Base-by-base conservation (phyloP, 1,139 yeast species). In the Candida pseudoviswanathii region DNA sequence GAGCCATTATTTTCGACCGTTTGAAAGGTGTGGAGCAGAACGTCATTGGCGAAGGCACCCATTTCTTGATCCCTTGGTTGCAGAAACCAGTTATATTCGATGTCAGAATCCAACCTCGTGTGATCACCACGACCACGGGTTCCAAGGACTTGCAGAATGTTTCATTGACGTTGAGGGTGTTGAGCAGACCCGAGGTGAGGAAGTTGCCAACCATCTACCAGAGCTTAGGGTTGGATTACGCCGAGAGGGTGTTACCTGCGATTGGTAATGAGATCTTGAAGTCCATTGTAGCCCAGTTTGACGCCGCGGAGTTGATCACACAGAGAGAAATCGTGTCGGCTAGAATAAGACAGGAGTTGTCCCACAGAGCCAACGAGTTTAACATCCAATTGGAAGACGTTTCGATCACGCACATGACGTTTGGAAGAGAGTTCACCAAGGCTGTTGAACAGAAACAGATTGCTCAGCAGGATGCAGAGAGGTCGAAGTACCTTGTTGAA, bases 391-490 rank as follows among this genome's bases (percentile, higher is more conserved):
- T 95, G 60, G 99, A 95, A 71, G 99, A 95, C 70, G 99, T 95
- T 45, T 89, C 97, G 29, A 95, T 95, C 58, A 95, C 99, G 24
- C 99, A 95, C 73, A 86, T 95, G 92, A 89, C 97, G 1, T 95
- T 95, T 68, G 99, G 99, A 49, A 82, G 81, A 58, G 99, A 95
- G 66, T 95, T 95, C 75, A 95, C 99, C 51, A 92, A 90, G 71
- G 98, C 99, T 25, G 99, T 94, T 51, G 99, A 95, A 73, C 96
- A 90, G 74, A 95, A 95, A 72, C 99, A 95, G 71, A 95, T 95
- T 71, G 99, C 99, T 31, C 99, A 94, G 75, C 99, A 95, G 72
- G 99, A 95, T 65, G 98, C 99, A 25, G 99, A 95, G 74, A 83
- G 99, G 61, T 97, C 98, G 51, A 87, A 89, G 64, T 95, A 84